phyloP scores from a whole-genome alignment of 2,329 filamentous ascomycete genomes.

The Botrytis elliptica region DNA sequence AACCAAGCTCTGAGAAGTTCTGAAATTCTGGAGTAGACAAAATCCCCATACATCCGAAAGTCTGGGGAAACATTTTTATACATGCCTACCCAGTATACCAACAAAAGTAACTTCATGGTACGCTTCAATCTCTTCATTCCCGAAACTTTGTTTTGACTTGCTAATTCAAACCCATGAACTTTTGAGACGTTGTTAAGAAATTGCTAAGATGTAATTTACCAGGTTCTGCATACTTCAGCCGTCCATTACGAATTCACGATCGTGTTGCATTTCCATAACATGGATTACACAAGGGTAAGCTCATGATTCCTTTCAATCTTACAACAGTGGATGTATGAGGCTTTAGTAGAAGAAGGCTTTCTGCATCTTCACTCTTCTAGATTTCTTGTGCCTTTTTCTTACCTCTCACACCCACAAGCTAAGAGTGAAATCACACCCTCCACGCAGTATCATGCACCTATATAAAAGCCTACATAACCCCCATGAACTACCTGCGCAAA shows the following conservation, averaged over 20 bases:
- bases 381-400: neutral
- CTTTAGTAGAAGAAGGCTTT: neutral
- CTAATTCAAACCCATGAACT: neutral
- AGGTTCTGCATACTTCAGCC: neutral
- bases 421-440: neutral
- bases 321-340: neutral
- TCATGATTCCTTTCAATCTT: neutral
- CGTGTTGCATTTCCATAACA: neutral
- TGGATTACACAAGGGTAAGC: neutral
- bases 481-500: neutral
- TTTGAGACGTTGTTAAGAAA: neutral
- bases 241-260: neutral
- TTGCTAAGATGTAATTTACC: neutral
- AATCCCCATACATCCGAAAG: neutral
- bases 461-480: neutral
- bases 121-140: neutral
- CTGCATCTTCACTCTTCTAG: neutral
- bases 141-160: neutral
- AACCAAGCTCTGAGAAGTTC: neutral
- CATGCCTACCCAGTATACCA: neutral
- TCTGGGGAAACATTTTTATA: neutral
- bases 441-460: neutral
- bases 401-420: neutral
- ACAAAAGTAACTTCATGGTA: neutral
- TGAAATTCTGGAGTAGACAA: neutral